Evolutionary conservation across 2,329 filamentous ascomycete genomes (phyloP).

Genomic region (Aspergillus vadensis): DNA sequence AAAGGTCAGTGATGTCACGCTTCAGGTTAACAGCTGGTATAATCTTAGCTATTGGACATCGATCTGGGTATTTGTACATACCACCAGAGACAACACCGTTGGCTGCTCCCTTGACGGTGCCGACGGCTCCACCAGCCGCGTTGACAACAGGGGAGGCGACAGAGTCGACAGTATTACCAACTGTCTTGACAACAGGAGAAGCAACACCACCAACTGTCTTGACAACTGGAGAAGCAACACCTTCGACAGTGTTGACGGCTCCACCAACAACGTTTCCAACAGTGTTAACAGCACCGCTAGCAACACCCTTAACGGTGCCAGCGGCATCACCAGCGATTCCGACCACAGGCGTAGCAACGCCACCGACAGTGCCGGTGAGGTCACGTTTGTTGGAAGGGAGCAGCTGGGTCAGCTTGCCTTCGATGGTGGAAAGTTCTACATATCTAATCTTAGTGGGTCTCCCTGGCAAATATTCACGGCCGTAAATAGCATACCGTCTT

Average conservation of each 20-base stretch:
- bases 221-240: background rate
- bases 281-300: slow-evolving; percentile 6
- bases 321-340: background rate
- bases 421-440: slow-evolving; percentile 17
- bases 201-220: background rate
- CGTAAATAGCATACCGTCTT: slow-evolving; percentile 10
- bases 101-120: slow-evolving; percentile 5
- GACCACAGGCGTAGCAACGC: background rate
- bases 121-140: background rate
- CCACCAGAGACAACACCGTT: slow-evolving; percentile 12
- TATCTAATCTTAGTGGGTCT: background rate
- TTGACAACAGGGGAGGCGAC: slow-evolving; percentile 4
- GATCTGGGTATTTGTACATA: slow-evolving; percentile 13
- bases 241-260: slow-evolving; percentile 19
- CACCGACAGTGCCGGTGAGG: slow-evolving; percentile 12
- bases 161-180: background rate
- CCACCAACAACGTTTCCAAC: background rate
- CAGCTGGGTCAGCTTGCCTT: slow-evolving; percentile 18
- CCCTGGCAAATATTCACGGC: background rate
- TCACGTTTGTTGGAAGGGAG: background rate
- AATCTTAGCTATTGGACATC: background rate
- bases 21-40: slow-evolving; percentile 8
- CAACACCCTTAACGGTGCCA: background rate
- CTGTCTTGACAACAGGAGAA: background rate
- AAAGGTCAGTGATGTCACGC: slow-evolving; percentile 16